Evolutionary conservation across 2,329 filamentous ascomycete species (phyloP), one percentile per base, ranked within the genome.

Genomic region (Ophiognomonia clavigignenti-juglandacearum): DNA sequence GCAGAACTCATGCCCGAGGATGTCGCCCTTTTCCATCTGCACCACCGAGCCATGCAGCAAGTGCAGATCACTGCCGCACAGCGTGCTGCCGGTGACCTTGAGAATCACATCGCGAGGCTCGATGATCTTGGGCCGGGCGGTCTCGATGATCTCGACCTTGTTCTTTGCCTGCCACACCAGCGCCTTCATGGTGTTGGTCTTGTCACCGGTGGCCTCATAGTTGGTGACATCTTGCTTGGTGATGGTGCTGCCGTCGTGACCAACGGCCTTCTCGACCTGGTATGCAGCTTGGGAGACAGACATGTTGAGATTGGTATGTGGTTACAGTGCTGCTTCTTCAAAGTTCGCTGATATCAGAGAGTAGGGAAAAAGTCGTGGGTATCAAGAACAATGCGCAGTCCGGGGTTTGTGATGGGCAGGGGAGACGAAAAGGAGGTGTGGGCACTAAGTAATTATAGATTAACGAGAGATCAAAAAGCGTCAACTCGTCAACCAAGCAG

Each of bases 151-250:
- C 59, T 86, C 68, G 39, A 95, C 87, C 24, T 72, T 79, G 59
- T 90, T 87, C 72, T 92, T 93, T 43, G 86, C 86, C 65, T 85
- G 81, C 89, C 89, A 95, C 2, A 78, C 78, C 13, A 95, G 67
- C 0, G 89, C 90, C 64, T 88, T 85, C 86, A 95, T 93, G 14
- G 67, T 85, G 57, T 82, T 77, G 26, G 64, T 65, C 3, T 64
- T 67, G 48, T 84, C 72, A 4, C 70, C 70, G 2, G 66, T 56
- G 22, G 59, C 35, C 19, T 51, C 44, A 47, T 85, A 86, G 54
- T 83, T 83, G 50, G 77, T 70, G 39, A 92, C 71, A 59, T 93
- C 82, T 53, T 92, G 87, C 14, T 74, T 68, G 1, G 80, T 86
- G 43, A 75, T 71, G 16, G 82, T 75, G 57, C 83, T 84, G 56